These are phyloP conservation scores for Cystobasidium onofrii DNA, from an alignment of 768 basidiomycete genomes.

Conservation along the genomic window DNA sequence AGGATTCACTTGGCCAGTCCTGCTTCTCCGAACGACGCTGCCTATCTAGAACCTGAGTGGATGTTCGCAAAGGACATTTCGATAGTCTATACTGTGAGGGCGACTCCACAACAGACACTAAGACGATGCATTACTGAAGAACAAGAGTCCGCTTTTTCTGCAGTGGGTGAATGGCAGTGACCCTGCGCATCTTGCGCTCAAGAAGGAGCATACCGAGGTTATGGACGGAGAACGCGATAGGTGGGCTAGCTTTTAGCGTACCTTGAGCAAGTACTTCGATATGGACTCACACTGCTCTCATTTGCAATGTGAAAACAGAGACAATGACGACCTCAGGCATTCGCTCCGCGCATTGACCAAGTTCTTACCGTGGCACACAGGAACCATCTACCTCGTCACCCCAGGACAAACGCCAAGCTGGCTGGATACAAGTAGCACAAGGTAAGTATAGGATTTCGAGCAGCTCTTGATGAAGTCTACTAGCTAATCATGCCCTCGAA, in stretches of 20 bases:
- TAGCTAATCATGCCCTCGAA: not conserved
- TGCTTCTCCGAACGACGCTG: not conserved
- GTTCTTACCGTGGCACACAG: constrained; percentile 9
- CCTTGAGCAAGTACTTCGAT: too few relatives aligned
- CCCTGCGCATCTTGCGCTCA: not conserved
- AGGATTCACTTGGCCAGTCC: not conserved
- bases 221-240: constrained; percentile 4
- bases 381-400: constrained; percentile 22
- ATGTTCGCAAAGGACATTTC: not conserved
- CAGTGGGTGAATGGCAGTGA: constrained; percentile 19
- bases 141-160: not conserved
- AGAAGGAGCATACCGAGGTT: not conserved
- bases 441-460: not conserved
- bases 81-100: constrained; percentile 13
- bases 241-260: not conserved
- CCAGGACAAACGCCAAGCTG: constrained; percentile 10
- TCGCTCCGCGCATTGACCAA: not conserved
- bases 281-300: too few relatives aligned
- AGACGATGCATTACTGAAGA: not conserved
- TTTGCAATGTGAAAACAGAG: too few relatives aligned
- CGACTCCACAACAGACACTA: too few relatives aligned
- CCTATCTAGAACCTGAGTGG: not conserved
- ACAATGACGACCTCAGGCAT: constrained; percentile 9
- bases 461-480: not conserved
- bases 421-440: not conserved